Evolutionary conservation across 1,139 yeast genomes (phyloP), one percentile per base, ranked within the genome.

Genomic region (Blastobotrys indianensis): DNA sequence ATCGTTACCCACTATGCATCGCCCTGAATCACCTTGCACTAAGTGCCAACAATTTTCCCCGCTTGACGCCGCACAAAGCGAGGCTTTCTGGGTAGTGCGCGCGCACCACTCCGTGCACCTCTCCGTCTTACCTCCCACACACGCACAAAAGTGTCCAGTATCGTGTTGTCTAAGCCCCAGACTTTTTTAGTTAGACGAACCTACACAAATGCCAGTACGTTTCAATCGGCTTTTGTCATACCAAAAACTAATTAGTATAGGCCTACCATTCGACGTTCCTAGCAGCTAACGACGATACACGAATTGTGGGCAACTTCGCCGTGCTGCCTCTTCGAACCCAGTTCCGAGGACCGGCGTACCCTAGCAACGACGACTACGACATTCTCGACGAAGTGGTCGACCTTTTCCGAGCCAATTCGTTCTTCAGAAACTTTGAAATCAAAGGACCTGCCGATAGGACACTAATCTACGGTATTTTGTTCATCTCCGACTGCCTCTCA

Each of bases 371-470:
- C 28, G 95, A 85, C 57, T 90, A 88, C 65, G 99, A 92, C 66
- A 85, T 92, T 50, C 76, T 85, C 49, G 98, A 92, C 62, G 99
- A 92, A 66, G 76, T 82, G 28, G 70, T 92, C 50, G 98, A 92
- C 66, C 74, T 92, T 50, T 92, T 92, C 67, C 76, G 98, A 55
- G 97, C 97, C 59, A 92, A 92, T 67, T 85, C 96, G 6, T 90
- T 92, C 68, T 92, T 94, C 76, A 84, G 86, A 64, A 92, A 92
- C 73, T 94, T 92, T 66, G 98, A 94, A 69, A 88, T 92, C 69
- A 87, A 87, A 64, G 95, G 97, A 10, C 87, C 95, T 15, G 85
- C 97, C 2, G 99, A 92, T 66, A 76, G 99, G 56, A 77, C 92
- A n/a, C 73, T 92, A 52, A 90, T 94, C 59, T 92, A 92, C 64